Base-by-base conservation (phyloP, 176 grass and related monocot species). In the Paspalum vaginatum region DNA sequence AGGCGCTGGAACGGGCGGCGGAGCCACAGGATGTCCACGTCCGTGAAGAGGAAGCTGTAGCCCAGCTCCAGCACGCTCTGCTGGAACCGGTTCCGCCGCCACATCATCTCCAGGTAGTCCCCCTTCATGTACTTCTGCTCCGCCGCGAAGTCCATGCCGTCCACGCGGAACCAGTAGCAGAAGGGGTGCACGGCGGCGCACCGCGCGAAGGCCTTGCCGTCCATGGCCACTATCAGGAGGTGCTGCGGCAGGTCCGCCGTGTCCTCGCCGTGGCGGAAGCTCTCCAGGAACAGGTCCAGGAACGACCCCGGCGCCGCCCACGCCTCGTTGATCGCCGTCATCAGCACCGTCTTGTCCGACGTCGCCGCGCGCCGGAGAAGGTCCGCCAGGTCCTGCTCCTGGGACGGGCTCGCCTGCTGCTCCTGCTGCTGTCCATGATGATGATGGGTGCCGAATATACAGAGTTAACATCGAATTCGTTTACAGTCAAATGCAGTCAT, bases 1-100 rank as follows among this genome's bases (percentile, higher is more conserved):
- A 97, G 80, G 17, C 65, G 87, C 6, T 49, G 78, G 49, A 97
- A 90, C 11, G 94, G 94, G 18, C 69, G 40, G 32, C 91, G 85
- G 69, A 97, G 88, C 94, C 91, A 97, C 6, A 97, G 58, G 76
- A 97, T 84, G 62, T 97, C 91, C n/a, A 94, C 89, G 86, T 97
- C 91, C 18, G 90, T 93, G 88, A 97, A 97, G 18, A 97, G 80
- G 85, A 97, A 97, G 83, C 58, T 93, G 85, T 87, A 97, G 9
- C 93, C 94, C 0, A 93, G 80, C 86, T 89, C 86, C 5, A 97
- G 77, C 55, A 97, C 76, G 32, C 46, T 46, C 68, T 84, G 80
- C 83, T 93, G 94, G 26, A 93, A 80, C n/a, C 43, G 17, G 54
- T 93, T 88, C 53, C 91, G 72, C 11, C 74, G 81, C 94, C 94